Percentiles rank a stretch among this genome's conserved stretches.
Conservation (phyloP, 306 rosid species). For the Glycine latifolia region DNA sequence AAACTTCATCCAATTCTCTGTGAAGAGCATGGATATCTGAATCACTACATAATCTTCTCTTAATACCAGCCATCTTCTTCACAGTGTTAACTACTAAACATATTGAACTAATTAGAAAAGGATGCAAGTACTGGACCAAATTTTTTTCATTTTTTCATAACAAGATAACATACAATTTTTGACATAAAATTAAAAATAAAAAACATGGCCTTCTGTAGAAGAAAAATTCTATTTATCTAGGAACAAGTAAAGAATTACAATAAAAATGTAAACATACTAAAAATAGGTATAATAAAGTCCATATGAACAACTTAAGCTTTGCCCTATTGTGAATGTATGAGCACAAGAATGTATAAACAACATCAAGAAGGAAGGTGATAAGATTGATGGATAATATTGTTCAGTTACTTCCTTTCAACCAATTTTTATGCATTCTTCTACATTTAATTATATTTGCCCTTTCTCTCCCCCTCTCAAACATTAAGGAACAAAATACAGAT, state of each 20-base stretch:
- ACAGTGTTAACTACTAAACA: conserved; percentile 85
- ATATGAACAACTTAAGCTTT: conserved; percentile 1
- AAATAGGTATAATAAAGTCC: background rate
- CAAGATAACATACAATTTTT: conserved; percentile 33
- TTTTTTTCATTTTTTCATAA: conserved; percentile 38
- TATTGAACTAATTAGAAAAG: conserved; percentile 75
- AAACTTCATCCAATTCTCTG: conserved; percentile 98
- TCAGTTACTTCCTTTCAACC: conserved; percentile 11
- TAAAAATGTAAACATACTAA: background rate
- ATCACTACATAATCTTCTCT: conserved; percentile 91
- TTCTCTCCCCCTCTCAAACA: background rate
- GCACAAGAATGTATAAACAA: conserved; percentile 2
- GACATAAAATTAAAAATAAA: conserved; percentile 9
- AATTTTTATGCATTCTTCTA: background rate
- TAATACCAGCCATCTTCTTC: conserved; percentile 99
- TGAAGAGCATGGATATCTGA: conserved; percentile 88
- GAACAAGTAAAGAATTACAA: background rate
- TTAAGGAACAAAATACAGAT: background rate
- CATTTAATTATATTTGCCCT: conserved; percentile 1
- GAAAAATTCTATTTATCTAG: background rate
- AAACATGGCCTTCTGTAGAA: conserved; percentile 1
- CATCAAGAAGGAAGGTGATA: background rate
- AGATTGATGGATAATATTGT: background rate
- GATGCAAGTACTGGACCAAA: conserved; percentile 38
- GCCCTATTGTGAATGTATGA: background rate